Conservation (phyloP, 345 rosid genomes). For the Eucalyptus rudis region DNA sequence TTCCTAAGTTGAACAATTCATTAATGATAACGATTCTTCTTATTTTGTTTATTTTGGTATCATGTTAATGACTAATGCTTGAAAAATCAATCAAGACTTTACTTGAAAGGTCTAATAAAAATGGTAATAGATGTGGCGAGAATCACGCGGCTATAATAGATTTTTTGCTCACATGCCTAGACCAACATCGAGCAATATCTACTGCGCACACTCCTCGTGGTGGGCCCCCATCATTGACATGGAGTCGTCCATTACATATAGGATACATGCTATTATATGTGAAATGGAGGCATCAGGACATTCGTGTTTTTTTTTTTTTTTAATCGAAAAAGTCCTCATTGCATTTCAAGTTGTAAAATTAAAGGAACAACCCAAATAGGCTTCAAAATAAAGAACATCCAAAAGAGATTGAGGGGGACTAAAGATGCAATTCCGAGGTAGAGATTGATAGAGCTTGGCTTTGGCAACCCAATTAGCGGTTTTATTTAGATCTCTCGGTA, state of each 20-base stretch:
- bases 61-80: no score
- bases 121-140: no score
- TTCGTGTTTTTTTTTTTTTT: no score
- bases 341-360: no score
- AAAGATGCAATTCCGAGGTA: fast-evolving
- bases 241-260: background rate
- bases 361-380: fast-evolving
- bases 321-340: fast-evolving
- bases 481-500: fast-evolving
- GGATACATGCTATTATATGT: background rate
- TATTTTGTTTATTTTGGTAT: no score
- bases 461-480: fast-evolving
- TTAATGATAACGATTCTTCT: no score
- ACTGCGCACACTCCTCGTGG: fast-evolving
- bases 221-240: background rate
- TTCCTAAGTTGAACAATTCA: no score
- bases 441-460: fast-evolving
- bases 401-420: no score
- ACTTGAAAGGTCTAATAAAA: no score
- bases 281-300: fast-evolving
- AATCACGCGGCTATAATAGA: no score
- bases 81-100: no score
- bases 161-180: background rate
- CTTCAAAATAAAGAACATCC: fast-evolving
- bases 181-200: background rate